Evolutionary conservation across 805 yeast species (phyloP).

Genomic region (Schwanniomyces vanrijiae): DNA sequence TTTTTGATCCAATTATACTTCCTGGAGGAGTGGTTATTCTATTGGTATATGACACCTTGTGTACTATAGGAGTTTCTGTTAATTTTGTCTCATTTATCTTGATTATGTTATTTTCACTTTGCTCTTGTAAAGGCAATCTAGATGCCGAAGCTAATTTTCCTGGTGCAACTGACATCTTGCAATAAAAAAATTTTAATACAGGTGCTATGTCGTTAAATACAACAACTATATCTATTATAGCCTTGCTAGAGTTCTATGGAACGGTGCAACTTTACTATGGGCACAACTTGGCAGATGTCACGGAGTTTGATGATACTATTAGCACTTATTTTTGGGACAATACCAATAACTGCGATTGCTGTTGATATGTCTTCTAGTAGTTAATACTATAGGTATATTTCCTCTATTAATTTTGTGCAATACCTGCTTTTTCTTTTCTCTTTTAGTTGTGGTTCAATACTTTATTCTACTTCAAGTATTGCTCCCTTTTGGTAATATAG

Average conservation of each 20-base stretch:
- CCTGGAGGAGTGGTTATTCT: conserved; percentile 42
- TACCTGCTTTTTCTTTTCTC: not conserved
- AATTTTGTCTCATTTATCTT: conserved; percentile 1
- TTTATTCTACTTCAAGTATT: not conserved
- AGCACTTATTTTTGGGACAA: not conserved
- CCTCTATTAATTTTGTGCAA: not conserved
- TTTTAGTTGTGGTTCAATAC: not conserved
- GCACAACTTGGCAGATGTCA: not conserved
- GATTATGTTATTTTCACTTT: conserved; percentile 10
- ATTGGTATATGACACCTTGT: conserved; percentile 10
- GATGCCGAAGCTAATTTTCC: conserved; percentile 2
- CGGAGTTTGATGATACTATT: not conserved
- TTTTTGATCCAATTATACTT: conserved; percentile 15
- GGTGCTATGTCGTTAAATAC: not conserved
- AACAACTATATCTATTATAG: not conserved
- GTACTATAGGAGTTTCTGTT: conserved; percentile 26
- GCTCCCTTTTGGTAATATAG: not conserved
- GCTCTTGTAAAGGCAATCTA: conserved; percentile 16
- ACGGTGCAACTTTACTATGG: not conserved
- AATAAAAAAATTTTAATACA: not conserved
- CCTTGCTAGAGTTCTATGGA: not conserved
- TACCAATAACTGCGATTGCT: not conserved
- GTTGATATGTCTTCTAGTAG: no score
- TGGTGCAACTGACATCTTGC: conserved; percentile 3
- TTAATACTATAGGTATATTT: no score